Conservation (phyloP, 257 asterid genomes). For the Capsicum baccatum region DNA sequence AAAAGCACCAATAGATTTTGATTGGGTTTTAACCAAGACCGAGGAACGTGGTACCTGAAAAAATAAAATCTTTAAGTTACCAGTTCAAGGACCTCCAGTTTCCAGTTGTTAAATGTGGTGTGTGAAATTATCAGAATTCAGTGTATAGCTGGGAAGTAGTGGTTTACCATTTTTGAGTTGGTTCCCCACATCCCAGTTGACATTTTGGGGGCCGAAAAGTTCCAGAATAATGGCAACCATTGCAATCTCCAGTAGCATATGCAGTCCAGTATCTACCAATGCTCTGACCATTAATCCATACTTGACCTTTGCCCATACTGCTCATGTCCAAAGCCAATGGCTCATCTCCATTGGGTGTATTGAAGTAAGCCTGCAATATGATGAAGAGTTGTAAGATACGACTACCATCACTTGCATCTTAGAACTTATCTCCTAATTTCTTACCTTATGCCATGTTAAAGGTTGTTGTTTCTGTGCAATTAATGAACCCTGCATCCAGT, state of each 20-base stretch:
- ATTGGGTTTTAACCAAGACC: constrained; percentile 83
- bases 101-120: neutral
- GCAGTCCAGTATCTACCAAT: constrained; percentile 91
- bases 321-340: constrained; percentile 92
- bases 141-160: constrained; percentile 1
- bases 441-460: constrained; percentile 86
- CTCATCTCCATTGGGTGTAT: constrained; percentile 80
- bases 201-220: constrained; percentile 75
- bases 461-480: constrained; percentile 77
- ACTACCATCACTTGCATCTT: constrained; percentile 18
- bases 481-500: constrained; percentile 81
- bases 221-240: constrained; percentile 63
- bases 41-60: constrained; percentile 91
- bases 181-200: constrained; percentile 85
- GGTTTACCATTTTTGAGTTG: constrained; percentile 84
- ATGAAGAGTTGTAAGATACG: constrained; percentile 6
- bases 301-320: constrained; percentile 94
- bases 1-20: constrained; percentile 79
- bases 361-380: constrained; percentile 66
- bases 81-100: neutral
- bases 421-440: neutral
- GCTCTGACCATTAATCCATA: constrained; percentile 90
- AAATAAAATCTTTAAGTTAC: neutral
- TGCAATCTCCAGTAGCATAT: constrained; percentile 74
- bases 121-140: neutral